phyloP scores from a whole-genome alignment of 345 rosid species.

The Crucihimalaya himalaica region DNA sequence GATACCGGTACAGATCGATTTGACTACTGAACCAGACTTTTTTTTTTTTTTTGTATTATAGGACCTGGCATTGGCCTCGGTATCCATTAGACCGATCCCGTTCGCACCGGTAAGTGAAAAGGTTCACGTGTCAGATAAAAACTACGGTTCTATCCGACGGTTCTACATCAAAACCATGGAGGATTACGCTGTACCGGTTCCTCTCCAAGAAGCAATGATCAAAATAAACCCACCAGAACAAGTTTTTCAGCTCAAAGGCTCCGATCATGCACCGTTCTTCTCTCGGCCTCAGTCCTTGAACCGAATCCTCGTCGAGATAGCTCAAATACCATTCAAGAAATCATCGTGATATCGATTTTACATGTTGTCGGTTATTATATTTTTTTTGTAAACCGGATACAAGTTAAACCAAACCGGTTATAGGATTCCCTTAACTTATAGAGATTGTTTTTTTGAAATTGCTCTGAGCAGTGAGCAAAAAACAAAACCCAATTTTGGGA shows the following conservation, averaged over 20 bases:
- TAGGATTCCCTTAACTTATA: not conserved
- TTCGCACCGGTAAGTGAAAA: conserved; percentile 90
- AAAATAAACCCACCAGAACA: conserved; percentile 54
- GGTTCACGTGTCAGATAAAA: conserved; percentile 53
- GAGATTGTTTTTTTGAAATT: conserved; percentile 1
- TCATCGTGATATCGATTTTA: conserved; percentile 18
- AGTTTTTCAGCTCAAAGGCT: conserved; percentile 66
- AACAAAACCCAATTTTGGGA: not conserved
- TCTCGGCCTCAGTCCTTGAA: conserved; percentile 69
- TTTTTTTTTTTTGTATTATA: conserved; percentile 35
- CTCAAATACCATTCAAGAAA: conserved; percentile 46
- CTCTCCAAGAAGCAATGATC: conserved; percentile 56
- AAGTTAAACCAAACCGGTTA: conserved; percentile 26
- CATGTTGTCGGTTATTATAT: conserved; percentile 5
- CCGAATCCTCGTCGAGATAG: conserved; percentile 54
- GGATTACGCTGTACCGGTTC: conserved; percentile 50
- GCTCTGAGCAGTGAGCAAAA: not conserved
- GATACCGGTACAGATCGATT: conserved; percentile 14
- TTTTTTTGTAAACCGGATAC: not conserved
- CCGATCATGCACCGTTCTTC: conserved; percentile 76
- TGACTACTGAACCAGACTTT: not conserved
- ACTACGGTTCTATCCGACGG: conserved; percentile 55
- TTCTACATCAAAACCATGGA: conserved; percentile 66
- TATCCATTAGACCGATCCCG: conserved; percentile 91
- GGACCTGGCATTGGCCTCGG: conserved; percentile 97